phyloP scores from a whole-genome alignment of 495 filamentous ascomycete genomes.

The Annulohypoxylon nitens region DNA sequence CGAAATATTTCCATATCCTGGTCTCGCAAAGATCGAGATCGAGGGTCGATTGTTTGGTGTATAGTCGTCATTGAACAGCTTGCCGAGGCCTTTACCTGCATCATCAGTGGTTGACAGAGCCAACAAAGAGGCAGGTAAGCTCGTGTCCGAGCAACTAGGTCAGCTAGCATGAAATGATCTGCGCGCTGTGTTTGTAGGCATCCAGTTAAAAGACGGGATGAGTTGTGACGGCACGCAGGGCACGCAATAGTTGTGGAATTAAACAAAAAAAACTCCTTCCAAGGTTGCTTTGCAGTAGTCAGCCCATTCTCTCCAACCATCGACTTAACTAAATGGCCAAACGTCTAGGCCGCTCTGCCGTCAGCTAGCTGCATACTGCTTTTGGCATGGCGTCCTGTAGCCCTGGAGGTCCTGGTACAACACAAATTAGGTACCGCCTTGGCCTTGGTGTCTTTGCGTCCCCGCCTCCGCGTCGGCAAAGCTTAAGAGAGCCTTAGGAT shows the following conservation, averaged over 20 bases:
- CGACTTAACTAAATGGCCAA: constrained; percentile 9
- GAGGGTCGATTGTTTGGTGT: constrained; percentile 4
- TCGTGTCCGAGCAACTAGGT: constrained; percentile 37
- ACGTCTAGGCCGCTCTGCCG: constrained; percentile 20
- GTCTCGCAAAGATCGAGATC: constrained; percentile 39
- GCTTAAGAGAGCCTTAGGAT: background rate
- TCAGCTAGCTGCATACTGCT: constrained; percentile 29
- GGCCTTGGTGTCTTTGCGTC: constrained; percentile 4
- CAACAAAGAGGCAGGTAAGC: constrained; percentile 37
- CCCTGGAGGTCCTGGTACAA: constrained; percentile 7
- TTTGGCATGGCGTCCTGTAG: constrained; percentile 17
- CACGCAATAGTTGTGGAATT: constrained; percentile 31
- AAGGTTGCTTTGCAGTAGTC: constrained; percentile 35
- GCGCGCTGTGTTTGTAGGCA: constrained; percentile 39
- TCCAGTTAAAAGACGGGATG: constrained; percentile 34
- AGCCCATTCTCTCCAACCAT: constrained; percentile 33
- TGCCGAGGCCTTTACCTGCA: constrained; percentile 35
- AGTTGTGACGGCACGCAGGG: constrained; percentile 36
- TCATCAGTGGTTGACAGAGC: constrained; percentile 16
- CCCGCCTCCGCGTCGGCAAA: constrained; percentile 5
- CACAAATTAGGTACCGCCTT: constrained; percentile 6
- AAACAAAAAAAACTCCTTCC: constrained; percentile 19
- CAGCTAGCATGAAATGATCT: constrained; percentile 40
- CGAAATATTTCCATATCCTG: constrained; percentile 22
- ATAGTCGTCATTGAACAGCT: constrained; percentile 31